Evolutionary conservation across 31 red algal species (phyloP).

Genomic region (Asparagopsis taxiformis): DNA sequence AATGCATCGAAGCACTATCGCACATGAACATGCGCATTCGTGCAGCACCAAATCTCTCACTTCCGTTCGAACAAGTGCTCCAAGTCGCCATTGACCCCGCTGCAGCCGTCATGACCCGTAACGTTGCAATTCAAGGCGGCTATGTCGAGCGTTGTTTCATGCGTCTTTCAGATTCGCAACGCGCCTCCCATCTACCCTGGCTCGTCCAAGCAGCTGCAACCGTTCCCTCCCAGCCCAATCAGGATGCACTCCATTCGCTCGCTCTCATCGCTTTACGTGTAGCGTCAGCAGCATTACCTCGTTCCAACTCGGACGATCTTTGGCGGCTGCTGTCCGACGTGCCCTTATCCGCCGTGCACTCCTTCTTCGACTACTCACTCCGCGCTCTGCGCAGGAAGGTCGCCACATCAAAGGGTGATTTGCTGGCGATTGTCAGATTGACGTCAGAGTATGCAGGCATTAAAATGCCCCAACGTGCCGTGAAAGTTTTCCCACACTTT

Average conservation of each 20-base stretch:
- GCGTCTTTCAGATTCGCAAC: constrained; percentile 5
- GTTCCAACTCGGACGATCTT: not conserved
- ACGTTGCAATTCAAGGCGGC: constrained; percentile 59
- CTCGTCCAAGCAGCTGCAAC: constrained; percentile 23
- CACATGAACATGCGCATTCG: constrained; percentile 74
- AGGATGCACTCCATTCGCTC: constrained; percentile 11
- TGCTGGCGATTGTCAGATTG: constrained; percentile 43
- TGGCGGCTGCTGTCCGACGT: not conserved
- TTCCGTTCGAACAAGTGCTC: constrained; percentile 41
- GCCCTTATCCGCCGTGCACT: not conserved
- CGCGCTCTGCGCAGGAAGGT: constrained; percentile 30
- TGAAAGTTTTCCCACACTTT: constrained; percentile 34
- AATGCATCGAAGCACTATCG: constrained; percentile 52
- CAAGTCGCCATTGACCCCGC: constrained; percentile 18
- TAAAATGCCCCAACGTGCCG: constrained; percentile 19
- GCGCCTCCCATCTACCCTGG: constrained; percentile 5
- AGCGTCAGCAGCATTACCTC: not conserved
- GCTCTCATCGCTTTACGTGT: constrained; percentile 9
- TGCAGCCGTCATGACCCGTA: constrained; percentile 43
- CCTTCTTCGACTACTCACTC: constrained; percentile 34
- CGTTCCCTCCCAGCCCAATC: not conserved
- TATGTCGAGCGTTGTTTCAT: constrained; percentile 59
- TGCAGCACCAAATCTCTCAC: constrained; percentile 18
- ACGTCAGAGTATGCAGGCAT: constrained; percentile 35
- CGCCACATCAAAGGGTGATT: not conserved